Evolutionary conservation across 371 early-diverging fungal genomes (phyloP), one percentile per base, ranked within the genome.

Genomic region (Mucor mucedo): DNA sequence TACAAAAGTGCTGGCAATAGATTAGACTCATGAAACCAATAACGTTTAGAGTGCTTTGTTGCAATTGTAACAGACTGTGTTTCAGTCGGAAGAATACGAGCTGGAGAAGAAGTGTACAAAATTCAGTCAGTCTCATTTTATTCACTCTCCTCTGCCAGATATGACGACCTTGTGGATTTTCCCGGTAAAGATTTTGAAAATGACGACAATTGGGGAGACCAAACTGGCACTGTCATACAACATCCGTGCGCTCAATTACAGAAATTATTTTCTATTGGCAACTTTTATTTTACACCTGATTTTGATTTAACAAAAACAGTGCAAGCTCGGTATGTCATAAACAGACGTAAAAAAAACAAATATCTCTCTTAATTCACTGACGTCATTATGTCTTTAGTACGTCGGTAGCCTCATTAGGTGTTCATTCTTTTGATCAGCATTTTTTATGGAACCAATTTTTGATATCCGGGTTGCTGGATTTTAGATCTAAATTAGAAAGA

Each of bases 381-480:
- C 49, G 38, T 66, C 42, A 42, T 52, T 14, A 33, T 52, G 2
- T 38, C 9, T 58, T 13, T 55, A 80, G 81, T 47, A 80, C 78
- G n/a, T 76, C 77, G 27, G 69, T 70, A n/a, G 78, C 76, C 1
- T 77, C 82, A 4, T 52, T 72, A 7, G 78, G 77, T 29, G 72
- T 78, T 48, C 78, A 82, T 67, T 66, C 80, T 28, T 84, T 80
- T 55, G 91, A 92, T 60, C 78, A 80, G 10, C 87, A 87, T 68
- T 98, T 92, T 71, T 79, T 95, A 38, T 98, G 98, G 97, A 98
- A 98, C 73, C 79, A 76, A 49, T 87, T 85, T 69, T 79, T 97
- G 75, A 78, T 97, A 29, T 87, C 86, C 35, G 90, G 90, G 32
- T 67, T 95, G 14, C 76, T 95, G 38, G 85, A 89, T 21, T 90